These are phyloP conservation scores for Fusarium tupiense DNA, from an alignment of 2,329 filamentous ascomycete genomes.

Conservation along the genomic window DNA sequence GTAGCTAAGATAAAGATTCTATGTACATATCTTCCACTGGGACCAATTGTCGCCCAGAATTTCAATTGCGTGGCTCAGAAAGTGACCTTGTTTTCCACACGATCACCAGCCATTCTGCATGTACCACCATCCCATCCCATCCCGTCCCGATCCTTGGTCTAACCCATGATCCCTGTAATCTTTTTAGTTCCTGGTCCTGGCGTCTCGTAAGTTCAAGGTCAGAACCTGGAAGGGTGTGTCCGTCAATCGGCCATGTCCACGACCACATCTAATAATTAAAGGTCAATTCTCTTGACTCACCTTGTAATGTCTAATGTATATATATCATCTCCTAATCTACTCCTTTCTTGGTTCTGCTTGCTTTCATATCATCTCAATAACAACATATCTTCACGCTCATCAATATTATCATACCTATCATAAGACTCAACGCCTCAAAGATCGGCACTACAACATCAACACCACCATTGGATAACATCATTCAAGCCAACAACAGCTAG, in stretches of 20 bases:
- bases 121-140: conserved; percentile 35
- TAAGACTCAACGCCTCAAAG: conserved; percentile 18
- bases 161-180: conserved; percentile 13
- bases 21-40: not conserved
- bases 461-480: conserved; percentile 15
- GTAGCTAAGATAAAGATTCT: not conserved
- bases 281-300: conserved; percentile 18
- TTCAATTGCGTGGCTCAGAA: not conserved
- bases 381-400: conserved; percentile 6
- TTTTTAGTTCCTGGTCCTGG: conserved; percentile 1
- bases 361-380: conserved; percentile 9
- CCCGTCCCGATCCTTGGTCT: conserved; percentile 35
- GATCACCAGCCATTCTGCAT: conserved; percentile 7
- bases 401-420: not conserved
- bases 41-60: not conserved
- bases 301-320: conserved; percentile 8
- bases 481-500: conserved; percentile 14
- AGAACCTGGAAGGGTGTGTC: conserved; percentile 17
- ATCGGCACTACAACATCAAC: conserved; percentile 28
- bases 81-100: not conserved
- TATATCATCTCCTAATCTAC: conserved; percentile 18
- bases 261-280: conserved; percentile 17
- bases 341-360: conserved; percentile 1
- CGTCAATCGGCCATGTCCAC: conserved; percentile 15
- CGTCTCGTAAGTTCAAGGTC: conserved; percentile 20